Base-by-base conservation (phyloP, 352 stramenopile genomes). In the Globisporangium middletonii region DNA sequence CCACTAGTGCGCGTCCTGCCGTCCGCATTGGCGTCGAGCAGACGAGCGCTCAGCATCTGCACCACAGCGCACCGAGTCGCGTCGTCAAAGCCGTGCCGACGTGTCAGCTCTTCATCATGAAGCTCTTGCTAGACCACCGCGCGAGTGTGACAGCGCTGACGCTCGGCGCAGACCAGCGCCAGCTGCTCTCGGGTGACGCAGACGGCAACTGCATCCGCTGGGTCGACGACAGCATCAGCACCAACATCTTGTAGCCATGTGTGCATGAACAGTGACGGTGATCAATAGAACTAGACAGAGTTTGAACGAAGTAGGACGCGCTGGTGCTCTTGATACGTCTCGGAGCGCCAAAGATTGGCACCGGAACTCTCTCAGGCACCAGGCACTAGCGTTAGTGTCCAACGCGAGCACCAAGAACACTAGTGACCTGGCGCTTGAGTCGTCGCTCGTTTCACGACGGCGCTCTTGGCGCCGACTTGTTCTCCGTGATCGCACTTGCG, bases 141-240 rank as follows among this genome's bases (percentile, higher is more conserved):
- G 43, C 63, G 0, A 67, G 66, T 15, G 79, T 92, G 50, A 91
- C 83, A 2, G 69, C 80, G 6, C 60, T 92, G 1, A 79, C 67
- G 4, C 49, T 92, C 11, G 71, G 74, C 13, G 26, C 47, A 0
- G 80, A 92, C 26, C 83, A 92, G 52, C 73, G 83, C 0, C 80
- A 92, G 57, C 42, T 92, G 8, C 57, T 89, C 30, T 89, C 83
- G 3, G 77, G 73, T 2, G 83, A 92, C 52, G 67, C 60, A 0
- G 79, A 89, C 41, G 83, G 83, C 0, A 73, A 75, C 30, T 91
- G 80, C 53, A 89, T 90, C 50, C 79, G 80, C n/a, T 92, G 83
- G 83, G 60, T 89, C 8, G 83, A 93, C 56, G 83, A 91, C 50
- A 93, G 80, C 56, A 68, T 88, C 49, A 85, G 73, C 42, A 73